A percentile compares a stretch with the other conserved stretches of the same genome.
Conservation (phyloP, 1,139 yeast genomes). For the Martiniozyma asiatica region DNA sequence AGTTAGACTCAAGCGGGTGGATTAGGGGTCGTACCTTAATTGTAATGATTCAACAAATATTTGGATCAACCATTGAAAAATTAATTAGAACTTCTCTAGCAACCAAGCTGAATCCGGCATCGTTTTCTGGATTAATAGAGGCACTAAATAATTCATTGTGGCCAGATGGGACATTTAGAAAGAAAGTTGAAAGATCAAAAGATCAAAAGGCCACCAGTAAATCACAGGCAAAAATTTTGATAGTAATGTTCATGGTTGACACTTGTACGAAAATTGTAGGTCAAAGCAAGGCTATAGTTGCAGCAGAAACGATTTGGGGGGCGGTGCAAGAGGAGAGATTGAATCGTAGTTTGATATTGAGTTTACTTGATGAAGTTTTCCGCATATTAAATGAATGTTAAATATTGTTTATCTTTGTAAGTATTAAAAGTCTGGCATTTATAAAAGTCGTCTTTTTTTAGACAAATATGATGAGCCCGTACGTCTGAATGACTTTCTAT, state of each 20-base stretch:
- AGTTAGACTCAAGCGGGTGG: slow-evolving; percentile 57
- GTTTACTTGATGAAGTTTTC: slow-evolving; percentile 42
- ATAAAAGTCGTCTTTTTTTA: not conserved
- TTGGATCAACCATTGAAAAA: slow-evolving; percentile 82
- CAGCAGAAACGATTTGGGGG: slow-evolving; percentile 47
- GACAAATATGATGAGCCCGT: not conserved
- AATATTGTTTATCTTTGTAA: slow-evolving; percentile 29
- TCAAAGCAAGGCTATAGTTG: slow-evolving; percentile 46
- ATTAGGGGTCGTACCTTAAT: slow-evolving; percentile 74
- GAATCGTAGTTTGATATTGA: slow-evolving; percentile 52
- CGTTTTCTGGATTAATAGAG: slow-evolving; percentile 34
- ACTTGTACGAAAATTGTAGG: slow-evolving; percentile 72
- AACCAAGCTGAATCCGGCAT: slow-evolving; percentile 34
- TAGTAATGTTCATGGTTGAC: slow-evolving; percentile 50
- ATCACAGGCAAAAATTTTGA: slow-evolving; percentile 46
- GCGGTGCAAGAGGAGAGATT: slow-evolving; percentile 66
- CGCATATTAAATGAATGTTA: too few relatives aligned
- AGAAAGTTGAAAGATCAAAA: slow-evolving; percentile 31
- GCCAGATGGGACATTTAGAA: slow-evolving; percentile 48
- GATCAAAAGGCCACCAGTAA: slow-evolving; percentile 42
- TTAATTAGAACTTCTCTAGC: slow-evolving; percentile 42
- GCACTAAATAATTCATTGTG: slow-evolving; percentile 41
- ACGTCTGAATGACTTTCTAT: not conserved
- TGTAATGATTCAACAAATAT: slow-evolving; percentile 68
- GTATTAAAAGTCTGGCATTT: too few relatives aligned